Base-by-base conservation (phyloP, 192 early-diverging fungal species). In the Coemansia sp. region DNA sequence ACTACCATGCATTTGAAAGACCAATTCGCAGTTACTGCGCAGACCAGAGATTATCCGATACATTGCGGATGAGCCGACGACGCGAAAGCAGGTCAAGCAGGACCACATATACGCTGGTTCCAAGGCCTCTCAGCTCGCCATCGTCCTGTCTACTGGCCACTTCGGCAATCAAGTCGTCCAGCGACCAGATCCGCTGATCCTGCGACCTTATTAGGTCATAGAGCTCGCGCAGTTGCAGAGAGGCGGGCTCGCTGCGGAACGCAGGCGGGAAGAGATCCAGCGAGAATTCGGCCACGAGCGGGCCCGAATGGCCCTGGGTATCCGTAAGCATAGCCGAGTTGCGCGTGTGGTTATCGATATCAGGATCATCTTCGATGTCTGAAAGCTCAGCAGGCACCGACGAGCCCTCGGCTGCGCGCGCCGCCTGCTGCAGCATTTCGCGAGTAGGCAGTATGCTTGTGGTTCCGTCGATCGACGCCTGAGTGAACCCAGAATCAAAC, bases 361-460 rank as follows among this genome's bases (percentile, higher is more conserved):
- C 62, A 16, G 18, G 6, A 11, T 54, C 65, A 22, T 62, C 46
- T 1, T 20, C 23, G 9, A 56, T 18, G 29, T 58, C 56, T 0
- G 22, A 22, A 20, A 25, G 20, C 34, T 42, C 56, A 3, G 22
- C 34, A n/a, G 20, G 25, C 6, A 50, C 64, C 52, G 46, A 51
- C 18, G 39, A 47, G 58, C 47, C 46, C 34, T 67, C 70, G 7
- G 75, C 62, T 6, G 34, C 63, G 19, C 60, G 70, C 0, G 75
- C 75, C 1, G 75, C 75, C 14, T 59, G 75, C 71, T 69, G 70
- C 35, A 78, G 64, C 75, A 78, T 72, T 55, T 78, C 75, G 34
- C 75, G 70, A 6, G 75, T 78, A 8, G 75, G 75, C 29, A 78
- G 62, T 50, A 78, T 72, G 1, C 63, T 69, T 6, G 75, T 78